Evolutionary conservation across 2,329 filamentous ascomycete genomes (phyloP).

Genomic region (Exophiala xenobiotica): DNA sequence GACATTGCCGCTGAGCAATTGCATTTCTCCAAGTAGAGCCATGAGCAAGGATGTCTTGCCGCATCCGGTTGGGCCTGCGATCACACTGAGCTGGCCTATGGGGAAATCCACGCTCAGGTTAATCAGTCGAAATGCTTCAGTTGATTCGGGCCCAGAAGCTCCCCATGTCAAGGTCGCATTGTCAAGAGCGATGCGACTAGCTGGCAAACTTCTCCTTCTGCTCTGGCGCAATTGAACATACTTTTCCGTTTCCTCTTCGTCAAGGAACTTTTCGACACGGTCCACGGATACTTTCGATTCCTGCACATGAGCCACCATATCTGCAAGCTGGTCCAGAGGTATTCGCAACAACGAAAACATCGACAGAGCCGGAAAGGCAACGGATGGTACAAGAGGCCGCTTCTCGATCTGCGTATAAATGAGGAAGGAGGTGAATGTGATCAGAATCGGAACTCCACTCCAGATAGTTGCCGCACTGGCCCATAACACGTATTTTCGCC

Average conservation of each 20-base stretch:
- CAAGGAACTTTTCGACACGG: constrained; percentile 90
- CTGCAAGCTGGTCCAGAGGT: constrained; percentile 90
- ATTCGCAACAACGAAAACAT: constrained; percentile 92
- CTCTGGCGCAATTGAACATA: constrained; percentile 77
- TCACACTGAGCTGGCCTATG: constrained; percentile 84
- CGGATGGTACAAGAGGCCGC: constrained; percentile 83
- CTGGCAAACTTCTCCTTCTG: constrained; percentile 66
- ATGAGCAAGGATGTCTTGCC: constrained; percentile 96
- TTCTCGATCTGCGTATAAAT: constrained; percentile 87
- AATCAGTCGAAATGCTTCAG: constrained; percentile 76
- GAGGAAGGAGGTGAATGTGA: constrained; percentile 94
- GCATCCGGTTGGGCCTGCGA: constrained; percentile 88
- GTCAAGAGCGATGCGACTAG: constrained; percentile 78
- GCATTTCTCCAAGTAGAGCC: constrained; percentile 97
- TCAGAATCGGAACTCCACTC: constrained; percentile 92
- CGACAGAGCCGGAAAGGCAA: constrained; percentile 94
- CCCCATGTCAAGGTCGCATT: constrained; percentile 90
- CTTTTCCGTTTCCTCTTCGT: constrained; percentile 93
- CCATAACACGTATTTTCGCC: constrained; percentile 86
- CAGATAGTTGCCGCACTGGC: constrained; percentile 87
- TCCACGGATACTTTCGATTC: constrained; percentile 96
- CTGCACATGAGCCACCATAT: constrained; percentile 98
- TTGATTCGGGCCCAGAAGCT: constrained; percentile 57
- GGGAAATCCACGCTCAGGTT: constrained; percentile 80
- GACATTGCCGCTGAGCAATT: constrained; percentile 73